phyloP scores from a whole-genome alignment of 2,329 filamentous ascomycete genomes.

The Epichloe festucae region DNA sequence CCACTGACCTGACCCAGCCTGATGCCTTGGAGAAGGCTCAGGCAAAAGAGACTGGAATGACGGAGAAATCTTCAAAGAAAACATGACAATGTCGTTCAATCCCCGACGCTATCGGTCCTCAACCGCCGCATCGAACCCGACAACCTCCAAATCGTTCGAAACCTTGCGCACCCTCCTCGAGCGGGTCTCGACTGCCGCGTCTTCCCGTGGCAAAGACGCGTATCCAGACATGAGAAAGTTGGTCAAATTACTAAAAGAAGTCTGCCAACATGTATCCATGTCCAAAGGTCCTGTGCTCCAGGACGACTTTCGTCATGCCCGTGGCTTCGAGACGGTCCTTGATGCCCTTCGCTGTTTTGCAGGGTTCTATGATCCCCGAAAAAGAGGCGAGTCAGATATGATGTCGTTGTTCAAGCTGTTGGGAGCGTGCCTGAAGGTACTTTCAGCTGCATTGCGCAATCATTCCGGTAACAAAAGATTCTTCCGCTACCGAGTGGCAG shows the following conservation, averaged over 20 bases:
- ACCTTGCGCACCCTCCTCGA: constrained; percentile 44
- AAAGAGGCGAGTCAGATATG: constrained; percentile 47
- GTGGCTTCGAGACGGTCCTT: constrained; percentile 65
- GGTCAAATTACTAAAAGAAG: constrained; percentile 44
- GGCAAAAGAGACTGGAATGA: constrained; percentile 13
- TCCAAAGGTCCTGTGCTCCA: constrained; percentile 40
- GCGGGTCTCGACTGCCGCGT: constrained; percentile 23
- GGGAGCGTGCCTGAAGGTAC: constrained; percentile 56
- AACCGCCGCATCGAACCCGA: constrained; percentile 45
- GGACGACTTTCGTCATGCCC: constrained; percentile 71
- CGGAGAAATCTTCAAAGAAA: background rate
- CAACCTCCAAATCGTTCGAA: constrained; percentile 47
- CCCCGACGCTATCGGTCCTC: constrained; percentile 50
- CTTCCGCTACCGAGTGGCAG: constrained; percentile 64
- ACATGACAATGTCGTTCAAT: constrained; percentile 34
- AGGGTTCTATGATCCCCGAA: constrained; percentile 61
- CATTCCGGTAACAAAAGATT: constrained; percentile 84
- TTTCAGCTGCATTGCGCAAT: constrained; percentile 62
- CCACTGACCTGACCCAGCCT: constrained; percentile 18
- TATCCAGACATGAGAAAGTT: constrained; percentile 38
- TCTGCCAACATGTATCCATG: constrained; percentile 50
- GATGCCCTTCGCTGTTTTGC: constrained; percentile 56
- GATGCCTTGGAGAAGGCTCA: constrained; percentile 25
- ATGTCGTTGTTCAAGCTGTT: constrained; percentile 54
- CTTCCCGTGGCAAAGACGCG: constrained; percentile 21